Base-by-base conservation (phyloP, 805 yeast genomes). In the Lachancea sp. region DNA sequence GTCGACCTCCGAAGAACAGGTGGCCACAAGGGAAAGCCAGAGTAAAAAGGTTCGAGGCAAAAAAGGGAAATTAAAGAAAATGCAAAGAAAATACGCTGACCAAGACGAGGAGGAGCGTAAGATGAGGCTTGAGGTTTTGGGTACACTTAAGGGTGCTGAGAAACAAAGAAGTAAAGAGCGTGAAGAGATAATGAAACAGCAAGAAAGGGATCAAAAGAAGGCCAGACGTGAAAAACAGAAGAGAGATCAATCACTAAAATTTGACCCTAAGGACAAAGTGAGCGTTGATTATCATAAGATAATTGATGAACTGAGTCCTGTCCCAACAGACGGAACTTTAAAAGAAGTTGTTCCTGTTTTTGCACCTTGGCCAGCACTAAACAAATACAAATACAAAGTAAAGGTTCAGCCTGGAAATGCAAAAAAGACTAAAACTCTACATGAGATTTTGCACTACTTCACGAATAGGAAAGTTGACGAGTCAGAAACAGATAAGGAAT, bases 31-130 rank as follows among this genome's bases (percentile, higher is more conserved):
- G n/a, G 12, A 9, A 8, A 15, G 11, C 20, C 30, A n/a, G 45
- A 56, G 62, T 22, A 69, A 68, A 13, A 71, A 67, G 28, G 78
- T 80, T 5, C 76, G 97, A 52, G 97, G 97, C 35, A 87, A 83
- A 62, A 86, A 82, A 55, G 82, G 83, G 29, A 88, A 88, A 56
- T 55, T 83, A 61, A 86, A 83, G 68, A 88, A 85, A 55, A 83
- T 87, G 41, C 81, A 81, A 29, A 71, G 75, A 45, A 90, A 89
- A 55, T 90, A 90, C 55, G 86, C 80, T 3, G 88, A 83, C 45
- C 97, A 90, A 63, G 97, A 90, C 58, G 96, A 86, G 38, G 92
- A 84, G 42, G 97, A 90, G 52, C 74, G 88, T 41, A 53, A 63
- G 34, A 52, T 81, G 42, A 72, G 94, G 48, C 78, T 90, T 83